Evolutionary conservation across 1,139 yeast genomes (phyloP).

Genomic region (Debaryomyces coudertii): DNA sequence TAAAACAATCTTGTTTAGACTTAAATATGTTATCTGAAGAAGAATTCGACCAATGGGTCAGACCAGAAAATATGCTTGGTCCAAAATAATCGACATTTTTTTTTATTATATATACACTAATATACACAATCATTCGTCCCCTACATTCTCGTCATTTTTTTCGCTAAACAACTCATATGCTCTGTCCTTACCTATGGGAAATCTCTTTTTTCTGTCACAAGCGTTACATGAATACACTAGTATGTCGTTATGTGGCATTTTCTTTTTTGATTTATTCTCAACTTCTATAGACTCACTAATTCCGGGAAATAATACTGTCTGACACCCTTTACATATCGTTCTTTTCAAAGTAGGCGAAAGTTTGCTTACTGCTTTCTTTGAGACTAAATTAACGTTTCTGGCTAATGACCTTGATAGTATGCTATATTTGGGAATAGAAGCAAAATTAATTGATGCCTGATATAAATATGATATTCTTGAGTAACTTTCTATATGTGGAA

Average conservation of each 20-base stretch:
- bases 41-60: slow-evolving; percentile 90
- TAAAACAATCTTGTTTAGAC: slow-evolving; percentile 86
- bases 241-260: slow-evolving; percentile 33
- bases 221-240: slow-evolving; percentile 31
- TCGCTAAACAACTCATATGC: slow-evolving; percentile 35
- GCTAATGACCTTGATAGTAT: slow-evolving; percentile 53
- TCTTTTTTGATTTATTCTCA: slow-evolving; percentile 29
- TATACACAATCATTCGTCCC: slow-evolving; percentile 1
- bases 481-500: slow-evolving; percentile 62
- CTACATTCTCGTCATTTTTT: slow-evolving; percentile 21
- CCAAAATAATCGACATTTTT: slow-evolving; percentile 51
- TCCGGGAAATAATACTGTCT: slow-evolving; percentile 52
- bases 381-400: slow-evolving; percentile 51
- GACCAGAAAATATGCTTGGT: slow-evolving; percentile 94
- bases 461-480: slow-evolving; percentile 59
- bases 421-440: slow-evolving; percentile 24
- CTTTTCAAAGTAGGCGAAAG: slow-evolving; percentile 65
- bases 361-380: slow-evolving; percentile 65
- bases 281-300: slow-evolving; percentile 35
- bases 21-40: slow-evolving; percentile 72
- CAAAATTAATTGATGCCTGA: slow-evolving; percentile 48
- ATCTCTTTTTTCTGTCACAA: slow-evolving; percentile 32
- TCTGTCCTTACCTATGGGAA: slow-evolving; percentile 38
- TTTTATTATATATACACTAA: slow-evolving; percentile 3
- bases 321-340: slow-evolving; percentile 62